Base-by-base conservation (phyloP, 2,329 filamentous ascomycete genomes). In the Ascochyta viciae-villosae region DNA sequence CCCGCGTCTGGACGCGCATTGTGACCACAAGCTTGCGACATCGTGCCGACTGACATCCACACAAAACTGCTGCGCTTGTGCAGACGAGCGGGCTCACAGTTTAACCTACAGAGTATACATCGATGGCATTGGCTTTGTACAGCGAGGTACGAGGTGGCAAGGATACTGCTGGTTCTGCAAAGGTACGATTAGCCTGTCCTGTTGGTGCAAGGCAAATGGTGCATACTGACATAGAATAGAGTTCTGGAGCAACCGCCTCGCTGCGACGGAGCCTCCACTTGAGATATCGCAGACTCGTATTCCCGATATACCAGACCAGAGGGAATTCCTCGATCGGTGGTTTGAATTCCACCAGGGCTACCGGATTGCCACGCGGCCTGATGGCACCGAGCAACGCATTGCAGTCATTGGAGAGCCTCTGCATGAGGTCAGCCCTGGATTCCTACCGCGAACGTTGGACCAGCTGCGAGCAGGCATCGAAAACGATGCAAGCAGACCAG, bases 101-200 rank as follows among this genome's bases (percentile, higher is more conserved):
- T 64, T 73, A 2, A 74, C 76, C 0, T 83, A 82, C 57, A 67
- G 70, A 12, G 77, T 78, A 0, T 82, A 82, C 61, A 76, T 82
- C 35, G 81, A 82, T 50, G 81, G 81, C 19, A 72, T 82, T n/a
- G 81, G 81, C 9, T 80, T 79, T 39, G 80, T 82, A 6, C 73
- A 77, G 33, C 71, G 79, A 23, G 81, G 80, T 2, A 80, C 76
- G 5, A 62, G 81, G 35, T 82, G 80, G 80, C 78, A 82, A 61
- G 70, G 77, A 51, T 83, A 83, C 55, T 83, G 81, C 60, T 82
- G 80, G 80, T 81, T 78, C 60, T 83, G 81, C 58, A 79, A 80
- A 67, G 74, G 76, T 75, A 60, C 13, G 37, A 43, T 48, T 41
- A 41, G 34, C 51, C 4, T 29, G 3, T 4, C n/a, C 6, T 3